Percentiles rank a stretch among this genome's conserved stretches.
Conservation (phyloP, 192 early-diverging fungal genomes). For the Coemansia sp. region DNA sequence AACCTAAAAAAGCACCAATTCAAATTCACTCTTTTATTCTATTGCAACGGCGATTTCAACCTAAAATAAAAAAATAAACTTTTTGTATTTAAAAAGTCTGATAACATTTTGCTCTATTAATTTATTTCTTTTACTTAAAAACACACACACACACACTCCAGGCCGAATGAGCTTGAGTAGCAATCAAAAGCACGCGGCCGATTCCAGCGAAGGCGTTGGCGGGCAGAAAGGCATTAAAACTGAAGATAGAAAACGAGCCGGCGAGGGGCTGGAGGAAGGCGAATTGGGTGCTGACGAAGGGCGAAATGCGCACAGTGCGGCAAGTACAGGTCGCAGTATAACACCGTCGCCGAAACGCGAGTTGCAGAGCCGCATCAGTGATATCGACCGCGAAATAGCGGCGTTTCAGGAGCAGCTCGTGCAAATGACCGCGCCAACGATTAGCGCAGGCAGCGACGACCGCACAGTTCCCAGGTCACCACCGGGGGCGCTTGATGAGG, state of each 20-base stretch:
- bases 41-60: too few relatives aligned
- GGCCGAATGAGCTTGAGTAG: slow-evolving; percentile 30
- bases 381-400: slow-evolving; percentile 41
- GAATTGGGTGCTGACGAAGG: slow-evolving; percentile 33
- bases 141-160: neutral
- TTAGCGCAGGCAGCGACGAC: slow-evolving; percentile 6
- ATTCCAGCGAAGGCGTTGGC: too few relatives aligned
- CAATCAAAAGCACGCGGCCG: slow-evolving; percentile 3
- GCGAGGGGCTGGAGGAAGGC: slow-evolving; percentile 33
- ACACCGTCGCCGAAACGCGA: slow-evolving; percentile 7
- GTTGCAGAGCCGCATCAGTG: slow-evolving; percentile 30
- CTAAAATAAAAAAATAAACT: too few relatives aligned
- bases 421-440: slow-evolving; percentile 4
- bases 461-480: slow-evolving; percentile 30
- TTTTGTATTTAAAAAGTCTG: too few relatives aligned
- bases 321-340: too few relatives aligned
- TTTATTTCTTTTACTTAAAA: too few relatives aligned
- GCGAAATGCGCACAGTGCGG: too few relatives aligned
- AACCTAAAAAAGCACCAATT: neutral
- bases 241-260: slow-evolving; percentile 1
- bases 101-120: too few relatives aligned
- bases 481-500: neutral
- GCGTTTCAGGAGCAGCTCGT: slow-evolving; percentile 35
- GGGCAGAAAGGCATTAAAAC: neutral
- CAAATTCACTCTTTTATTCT: neutral